Evolutionary conservation across 2,329 filamentous ascomycete species (phyloP), one percentile per base, ranked within the genome.

Genomic region (Penicillium sp.): DNA sequence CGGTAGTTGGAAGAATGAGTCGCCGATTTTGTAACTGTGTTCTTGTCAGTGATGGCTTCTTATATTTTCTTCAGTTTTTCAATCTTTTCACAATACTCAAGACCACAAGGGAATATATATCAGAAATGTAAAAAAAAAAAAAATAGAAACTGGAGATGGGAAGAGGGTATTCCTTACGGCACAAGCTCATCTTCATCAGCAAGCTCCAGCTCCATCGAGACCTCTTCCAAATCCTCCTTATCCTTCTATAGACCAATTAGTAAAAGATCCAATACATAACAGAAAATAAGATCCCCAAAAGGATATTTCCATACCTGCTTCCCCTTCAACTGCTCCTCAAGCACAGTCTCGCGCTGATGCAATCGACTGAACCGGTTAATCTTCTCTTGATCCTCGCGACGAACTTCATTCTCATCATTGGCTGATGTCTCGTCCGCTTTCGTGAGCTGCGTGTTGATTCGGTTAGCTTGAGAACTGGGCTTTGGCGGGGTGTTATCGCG

Each of bases 351-450:
- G 49, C 90, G 88, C 72, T 95, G 91, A 74, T 99, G 94, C 60
- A 99, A 81, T 42, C 91, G 87, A 75, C 92, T 97, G 81, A 99
- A 99, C 62, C 87, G 88, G 78, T 99, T 99, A 84, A 99, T 99
- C 78, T 94, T 96, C 78, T 97, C 92, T 76, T 99, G 94, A 73
- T 99, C 94, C 74, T 97, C 92, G 69, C 92, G 89, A 58, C 94
- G 89, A 56, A 99, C 94, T 75, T 97, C 90, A 67, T 91, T 88
- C 72, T 99, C 94, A 63, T 94, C 89, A 59, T 85, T 83, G 19
- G 86, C 81, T 56, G 86, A 73, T 55, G 80, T 88, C 76, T 99
- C 94, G 68, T 97, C 93, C 73, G 96, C 93, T 72, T 91, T 95
- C 43, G 90, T 91, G 64, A 99, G 88, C 94, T 97, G 69, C 25